A percentile compares a stretch with the other conserved stretches of the same genome.
phyloP scores from a whole-genome alignment of 2,329 filamentous ascomycete genomes.

The Botrytis galanthina region DNA sequence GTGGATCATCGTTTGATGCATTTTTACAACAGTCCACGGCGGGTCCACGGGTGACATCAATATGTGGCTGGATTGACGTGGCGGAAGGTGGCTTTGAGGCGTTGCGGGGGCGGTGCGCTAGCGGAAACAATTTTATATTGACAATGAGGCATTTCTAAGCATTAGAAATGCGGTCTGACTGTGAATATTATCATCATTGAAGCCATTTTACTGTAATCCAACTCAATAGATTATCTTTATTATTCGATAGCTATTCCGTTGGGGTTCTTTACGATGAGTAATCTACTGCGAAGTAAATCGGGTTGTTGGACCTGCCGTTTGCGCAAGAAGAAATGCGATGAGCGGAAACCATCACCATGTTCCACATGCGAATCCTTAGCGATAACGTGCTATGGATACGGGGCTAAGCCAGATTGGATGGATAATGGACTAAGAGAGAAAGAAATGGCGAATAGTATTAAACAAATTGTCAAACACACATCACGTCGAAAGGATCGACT shows the following conservation, averaged over 20 bases:
- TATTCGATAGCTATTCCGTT: background rate
- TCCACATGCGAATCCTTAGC: conserved; percentile 50
- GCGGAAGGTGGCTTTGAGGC: background rate
- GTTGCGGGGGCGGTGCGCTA: conserved; percentile 9
- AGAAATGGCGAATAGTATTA: conserved; percentile 52
- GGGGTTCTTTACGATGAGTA: background rate
- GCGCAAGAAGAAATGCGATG: conserved; percentile 60
- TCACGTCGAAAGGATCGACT: conserved; percentile 43
- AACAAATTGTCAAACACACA: conserved; percentile 56
- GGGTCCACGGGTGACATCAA: background rate
- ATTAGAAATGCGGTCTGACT: background rate
- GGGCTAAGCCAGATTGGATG: conserved; percentile 39
- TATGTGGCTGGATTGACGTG: background rate
- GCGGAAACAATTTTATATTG: background rate
- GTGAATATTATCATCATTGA: background rate
- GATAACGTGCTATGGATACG: conserved; percentile 54
- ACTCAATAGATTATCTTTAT: no score
- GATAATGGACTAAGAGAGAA: conserved; percentile 42
- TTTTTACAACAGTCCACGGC: background rate
- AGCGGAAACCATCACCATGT: conserved; percentile 51
- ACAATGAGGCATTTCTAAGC: background rate
- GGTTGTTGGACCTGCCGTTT: conserved; percentile 48
- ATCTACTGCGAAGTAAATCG: conserved; percentile 9
- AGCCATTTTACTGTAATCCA: background rate
- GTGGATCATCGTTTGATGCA: background rate